Conservation (phyloP, 2,329 filamentous ascomycete genomes). For the Alternaria sp. region DNA sequence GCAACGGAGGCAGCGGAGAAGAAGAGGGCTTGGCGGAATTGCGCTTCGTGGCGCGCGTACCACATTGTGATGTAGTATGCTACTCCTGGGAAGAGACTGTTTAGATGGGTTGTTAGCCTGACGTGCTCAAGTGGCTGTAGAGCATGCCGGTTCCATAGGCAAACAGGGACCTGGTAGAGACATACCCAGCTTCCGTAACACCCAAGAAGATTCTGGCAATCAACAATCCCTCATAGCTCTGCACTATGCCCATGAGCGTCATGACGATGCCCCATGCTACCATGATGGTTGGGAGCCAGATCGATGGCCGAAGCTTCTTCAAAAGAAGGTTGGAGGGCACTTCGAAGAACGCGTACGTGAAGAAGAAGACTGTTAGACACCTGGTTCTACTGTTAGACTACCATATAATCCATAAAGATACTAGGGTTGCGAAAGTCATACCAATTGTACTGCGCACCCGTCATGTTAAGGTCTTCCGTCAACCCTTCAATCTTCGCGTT, state of each 20-base stretch:
- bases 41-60: conserved; percentile 67
- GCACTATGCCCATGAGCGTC: conserved; percentile 58
- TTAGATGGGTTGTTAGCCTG: background rate
- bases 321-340: conserved; percentile 67
- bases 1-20: conserved; percentile 65
- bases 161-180: background rate
- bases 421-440: too few species aligned
- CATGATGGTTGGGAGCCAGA: conserved; percentile 57
- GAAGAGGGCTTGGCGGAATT: conserved; percentile 65
- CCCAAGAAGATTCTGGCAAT: conserved; percentile 56
- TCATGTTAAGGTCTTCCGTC: conserved; percentile 35
- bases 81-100: conserved; percentile 42
- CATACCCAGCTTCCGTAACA: conserved; percentile 43
- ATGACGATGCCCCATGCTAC: conserved; percentile 57
- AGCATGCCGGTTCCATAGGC: background rate
- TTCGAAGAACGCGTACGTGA: conserved; percentile 56
- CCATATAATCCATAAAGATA: too few species aligned
- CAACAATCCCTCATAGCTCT: conserved; percentile 55
- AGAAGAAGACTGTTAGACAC: conserved; percentile 70
- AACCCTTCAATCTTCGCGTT: conserved; percentile 55
- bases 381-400: background rate
- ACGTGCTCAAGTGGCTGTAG: background rate
- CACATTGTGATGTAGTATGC: conserved; percentile 67
- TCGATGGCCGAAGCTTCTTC: conserved; percentile 61
- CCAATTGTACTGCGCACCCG: conserved; percentile 67